Evolutionary conservation across 2,329 filamentous ascomycete species (phyloP).

Genomic region (Clarireedia sp.): DNA sequence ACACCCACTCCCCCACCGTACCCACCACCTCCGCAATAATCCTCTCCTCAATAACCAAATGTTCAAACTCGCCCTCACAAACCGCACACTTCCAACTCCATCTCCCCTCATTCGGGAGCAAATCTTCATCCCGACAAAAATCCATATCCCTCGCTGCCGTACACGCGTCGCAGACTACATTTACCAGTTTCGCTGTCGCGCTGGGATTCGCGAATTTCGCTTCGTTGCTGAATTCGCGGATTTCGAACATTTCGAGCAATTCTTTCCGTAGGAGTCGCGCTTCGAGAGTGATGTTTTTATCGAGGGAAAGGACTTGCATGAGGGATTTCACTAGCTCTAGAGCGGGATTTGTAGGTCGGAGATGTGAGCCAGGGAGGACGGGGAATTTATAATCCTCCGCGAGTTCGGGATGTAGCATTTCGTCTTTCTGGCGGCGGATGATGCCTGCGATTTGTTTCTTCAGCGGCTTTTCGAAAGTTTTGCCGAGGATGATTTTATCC

Average conservation of each 20-base stretch:
- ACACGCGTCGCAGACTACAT: constrained; percentile 83
- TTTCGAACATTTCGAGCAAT: constrained; percentile 80
- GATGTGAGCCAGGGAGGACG: constrained; percentile 63
- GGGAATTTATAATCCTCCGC: constrained; percentile 85
- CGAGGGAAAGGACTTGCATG: constrained; percentile 85
- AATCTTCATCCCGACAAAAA: constrained; percentile 79
- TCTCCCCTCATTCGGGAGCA: constrained; percentile 47
- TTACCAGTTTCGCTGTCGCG: constrained; percentile 61
- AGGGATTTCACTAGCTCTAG: constrained; percentile 88
- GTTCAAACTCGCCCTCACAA: constrained; percentile 68
- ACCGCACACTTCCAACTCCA: constrained; percentile 67
- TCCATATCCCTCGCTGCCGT: constrained; percentile 85
- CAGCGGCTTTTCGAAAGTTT: constrained; percentile 77
- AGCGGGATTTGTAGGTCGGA: constrained; percentile 60
- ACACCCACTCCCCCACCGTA: constrained; percentile 67
- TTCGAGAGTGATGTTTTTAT: constrained; percentile 84
- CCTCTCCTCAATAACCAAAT: constrained; percentile 75
- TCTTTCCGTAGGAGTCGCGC: constrained; percentile 84
- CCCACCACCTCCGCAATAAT: constrained; percentile 71
- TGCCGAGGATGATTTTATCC: constrained; percentile 60
- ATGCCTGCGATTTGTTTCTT: constrained; percentile 80
- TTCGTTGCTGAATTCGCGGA: constrained; percentile 85
- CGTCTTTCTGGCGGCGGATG: constrained; percentile 78
- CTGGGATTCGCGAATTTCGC: constrained; percentile 85
- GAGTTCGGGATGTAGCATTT: constrained; percentile 82